phyloP scores from a whole-genome alignment of 306 rosid genomes.

The Rosa chinensis region DNA sequence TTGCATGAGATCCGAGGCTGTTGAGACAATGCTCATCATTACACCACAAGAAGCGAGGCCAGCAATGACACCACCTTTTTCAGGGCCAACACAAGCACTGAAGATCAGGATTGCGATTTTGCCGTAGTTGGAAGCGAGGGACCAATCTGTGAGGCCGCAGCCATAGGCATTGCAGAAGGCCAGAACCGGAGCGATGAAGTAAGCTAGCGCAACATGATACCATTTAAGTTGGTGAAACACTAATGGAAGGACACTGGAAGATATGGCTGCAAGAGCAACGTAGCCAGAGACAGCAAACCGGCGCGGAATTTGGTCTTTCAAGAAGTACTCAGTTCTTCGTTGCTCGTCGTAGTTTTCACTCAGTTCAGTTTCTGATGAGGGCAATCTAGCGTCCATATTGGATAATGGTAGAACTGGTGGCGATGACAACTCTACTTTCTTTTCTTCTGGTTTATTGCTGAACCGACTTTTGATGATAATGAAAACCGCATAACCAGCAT shows the following conservation, averaged over 20 bases:
- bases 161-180: neutral
- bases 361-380: too few relatives aligned
- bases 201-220: neutral
- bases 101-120: neutral
- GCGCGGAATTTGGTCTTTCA: neutral
- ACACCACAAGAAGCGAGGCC: neutral
- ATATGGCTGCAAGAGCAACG: neutral
- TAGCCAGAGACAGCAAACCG: neutral
- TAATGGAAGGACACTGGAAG: too few relatives aligned
- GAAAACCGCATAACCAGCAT: too few relatives aligned
- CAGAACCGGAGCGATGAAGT: neutral
- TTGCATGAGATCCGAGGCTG: neutral
- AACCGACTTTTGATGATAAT: too few relatives aligned
- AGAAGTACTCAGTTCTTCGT: too few relatives aligned
- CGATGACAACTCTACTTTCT: too few relatives aligned
- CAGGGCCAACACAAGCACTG: neutral
- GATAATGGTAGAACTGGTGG: too few relatives aligned
- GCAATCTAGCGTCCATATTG: too few relatives aligned
- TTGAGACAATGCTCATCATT: neutral
- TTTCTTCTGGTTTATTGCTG: too few relatives aligned
- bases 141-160: neutral
- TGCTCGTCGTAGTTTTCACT: too few relatives aligned
- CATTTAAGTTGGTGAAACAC: neutral
- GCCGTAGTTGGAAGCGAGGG: neutral
- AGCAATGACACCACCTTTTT: neutral